Evolutionary conservation across 352 stramenopile species (phyloP).

Genomic region (Pythium dissimile): DNA sequence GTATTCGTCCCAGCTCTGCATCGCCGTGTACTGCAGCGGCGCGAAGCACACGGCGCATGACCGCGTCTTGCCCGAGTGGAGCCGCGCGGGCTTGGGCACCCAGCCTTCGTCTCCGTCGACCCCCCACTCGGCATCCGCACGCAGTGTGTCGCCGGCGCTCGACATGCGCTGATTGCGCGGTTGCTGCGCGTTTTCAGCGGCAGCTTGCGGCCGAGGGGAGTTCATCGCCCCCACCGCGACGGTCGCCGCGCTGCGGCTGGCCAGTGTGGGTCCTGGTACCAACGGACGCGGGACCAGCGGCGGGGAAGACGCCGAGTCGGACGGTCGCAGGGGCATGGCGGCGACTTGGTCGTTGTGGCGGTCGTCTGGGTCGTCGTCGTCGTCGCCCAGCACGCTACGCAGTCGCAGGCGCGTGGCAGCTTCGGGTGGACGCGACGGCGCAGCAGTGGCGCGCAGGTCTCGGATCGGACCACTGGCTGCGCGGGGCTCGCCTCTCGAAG

Average conservation of each 20-base stretch:
- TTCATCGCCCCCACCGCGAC: slow-evolving; percentile 1
- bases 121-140: slow-evolving; percentile 20
- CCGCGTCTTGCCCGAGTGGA: slow-evolving; percentile 77
- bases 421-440: too few species aligned
- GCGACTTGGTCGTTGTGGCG: background rate
- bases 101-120: slow-evolving; percentile 60
- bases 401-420: background rate
- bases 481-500: too few species aligned
- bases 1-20: slow-evolving; percentile 79
- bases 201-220: background rate
- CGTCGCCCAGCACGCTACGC: slow-evolving; percentile 12
- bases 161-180: slow-evolving; percentile 15
- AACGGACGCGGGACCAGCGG: background rate
- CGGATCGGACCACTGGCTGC: background rate
- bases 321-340: background rate
- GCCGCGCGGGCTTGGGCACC: slow-evolving; percentile 78
- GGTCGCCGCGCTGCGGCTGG: slow-evolving; percentile 6
- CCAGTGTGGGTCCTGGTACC: background rate
- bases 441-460: too few species aligned
- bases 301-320: background rate
- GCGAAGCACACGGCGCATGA: slow-evolving; percentile 79
- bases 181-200: background rate
- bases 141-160: slow-evolving; percentile 1
- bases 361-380: slow-evolving; percentile 12
- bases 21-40: slow-evolving; percentile 63